Evolutionary conservation across 2,329 filamentous ascomycete species (phyloP).

Genomic region (Fusarium sp.): DNA sequence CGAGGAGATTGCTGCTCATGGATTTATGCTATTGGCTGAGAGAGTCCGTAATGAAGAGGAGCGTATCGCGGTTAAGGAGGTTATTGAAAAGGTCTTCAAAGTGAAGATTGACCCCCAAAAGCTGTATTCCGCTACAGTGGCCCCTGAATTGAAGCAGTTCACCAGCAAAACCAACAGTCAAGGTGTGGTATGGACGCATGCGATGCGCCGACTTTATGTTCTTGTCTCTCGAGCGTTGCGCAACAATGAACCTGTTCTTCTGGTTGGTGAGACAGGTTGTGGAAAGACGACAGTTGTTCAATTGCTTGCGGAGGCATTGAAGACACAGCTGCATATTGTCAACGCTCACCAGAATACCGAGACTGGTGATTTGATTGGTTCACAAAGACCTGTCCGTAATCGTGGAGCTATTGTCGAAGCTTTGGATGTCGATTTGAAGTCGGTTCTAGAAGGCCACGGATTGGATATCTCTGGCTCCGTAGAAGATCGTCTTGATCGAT

Average conservation of each 20-base stretch:
- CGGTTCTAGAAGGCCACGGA: constrained; percentile 58
- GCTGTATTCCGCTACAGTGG: constrained; percentile 74
- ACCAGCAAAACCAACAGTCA: constrained; percentile 63
- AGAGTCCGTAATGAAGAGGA: constrained; percentile 93
- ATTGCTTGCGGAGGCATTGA: constrained; percentile 83
- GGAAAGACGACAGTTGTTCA: constrained; percentile 98
- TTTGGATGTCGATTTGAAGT: constrained; percentile 70
- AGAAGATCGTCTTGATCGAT: constrained; percentile 68
- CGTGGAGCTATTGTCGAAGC: constrained; percentile 76
- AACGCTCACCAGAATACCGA: constrained; percentile 99
- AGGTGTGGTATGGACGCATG: constrained; percentile 90
- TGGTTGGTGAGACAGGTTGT: constrained; percentile 97
- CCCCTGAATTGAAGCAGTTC: constrained; percentile 66
- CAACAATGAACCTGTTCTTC: constrained; percentile 92
- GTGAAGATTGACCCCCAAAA: constrained; percentile 79
- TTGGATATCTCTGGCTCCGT: constrained; percentile 56
- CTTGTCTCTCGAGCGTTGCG: constrained; percentile 87
- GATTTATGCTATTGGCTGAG: constrained; percentile 96
- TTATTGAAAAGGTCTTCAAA: constrained; percentile 92
- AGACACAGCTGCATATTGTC: constrained; percentile 84
- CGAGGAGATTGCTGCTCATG: constrained; percentile 89
- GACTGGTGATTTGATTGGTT: constrained; percentile 95
- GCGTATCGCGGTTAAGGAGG: constrained; percentile 81
- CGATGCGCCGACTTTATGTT: constrained; percentile 92
- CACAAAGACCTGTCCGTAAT: constrained; percentile 91